Base-by-base conservation (phyloP, 805 yeast species). In the Ogataea naganishii region DNA sequence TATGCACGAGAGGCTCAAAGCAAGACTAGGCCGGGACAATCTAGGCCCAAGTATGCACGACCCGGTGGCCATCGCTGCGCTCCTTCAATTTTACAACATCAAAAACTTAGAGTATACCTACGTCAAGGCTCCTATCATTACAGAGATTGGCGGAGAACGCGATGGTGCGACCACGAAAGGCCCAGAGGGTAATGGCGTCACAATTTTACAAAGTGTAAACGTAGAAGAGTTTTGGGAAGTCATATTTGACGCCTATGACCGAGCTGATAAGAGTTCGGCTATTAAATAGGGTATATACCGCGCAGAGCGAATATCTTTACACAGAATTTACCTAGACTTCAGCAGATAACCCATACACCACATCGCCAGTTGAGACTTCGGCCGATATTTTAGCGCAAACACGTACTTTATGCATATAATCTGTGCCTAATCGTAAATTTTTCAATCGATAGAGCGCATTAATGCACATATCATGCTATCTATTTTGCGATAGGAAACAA, bases 31-130 rank as follows among this genome's bases (percentile, higher is more conserved):
- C 60, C 70, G 49, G 36, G 38, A 16, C 18, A 49, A 42, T 27
- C 36, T 47, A 5, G 89, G 92, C 1, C 86, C 92, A 4, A 84
- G 86, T 1, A 64, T 82, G 1, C 94, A 84, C 52, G 95, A 83
- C 50, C 89, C 92, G 1, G 58, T 81, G 30, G 81, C 94, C 1
- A 58, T 80, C 8, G 70, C 69, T 30, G 74, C 73, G 0, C 44
- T 82, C 21, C 50, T 82, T 30, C 69, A 72, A 14, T 49, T 72
- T 29, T 50, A 60, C 29, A 46, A 46, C 9, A 33, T 34, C 4
- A 32, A 36, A 11, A 42, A 41, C 11, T 28, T 56, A 6, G 39
- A 44, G 3, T 43, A 40, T 24, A 31, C 32, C 15, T 47, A 35
- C 27, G 38, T 41, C 12, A 36, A 35, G 23, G 38, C 38, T 14